Evolutionary conservation across 805 yeast species (phyloP).

Genomic region (Sugiyamaella qingdaonensis): DNA sequence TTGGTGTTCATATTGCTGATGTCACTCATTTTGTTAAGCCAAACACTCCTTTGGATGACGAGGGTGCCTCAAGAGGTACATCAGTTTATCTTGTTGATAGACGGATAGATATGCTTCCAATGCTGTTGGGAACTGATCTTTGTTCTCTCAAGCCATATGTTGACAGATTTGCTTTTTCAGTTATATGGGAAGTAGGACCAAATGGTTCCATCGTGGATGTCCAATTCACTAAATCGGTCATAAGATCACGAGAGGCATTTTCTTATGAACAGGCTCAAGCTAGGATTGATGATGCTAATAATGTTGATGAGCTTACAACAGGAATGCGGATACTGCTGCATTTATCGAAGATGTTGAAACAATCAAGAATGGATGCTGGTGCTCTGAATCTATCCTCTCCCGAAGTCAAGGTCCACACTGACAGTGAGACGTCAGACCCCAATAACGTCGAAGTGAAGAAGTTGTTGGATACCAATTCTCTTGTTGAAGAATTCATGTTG

Average conservation of each 20-base stretch:
- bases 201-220: constrained; percentile 80
- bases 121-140: constrained; percentile 88
- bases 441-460: constrained; percentile 90
- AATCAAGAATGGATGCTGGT: constrained; percentile 86
- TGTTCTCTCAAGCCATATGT: constrained; percentile 95
- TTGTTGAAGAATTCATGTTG: constrained; percentile 98
- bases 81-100: constrained; percentile 96
- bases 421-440: constrained; percentile 95
- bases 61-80: constrained; percentile 96
- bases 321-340: constrained; percentile 80
- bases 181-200: constrained; percentile 88
- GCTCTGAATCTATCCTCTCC: constrained; percentile 97
- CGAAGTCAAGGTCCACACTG: constrained; percentile 95
- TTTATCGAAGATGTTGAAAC: constrained; percentile 80
- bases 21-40: constrained; percentile 97
- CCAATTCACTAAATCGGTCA: constrained; percentile 79
- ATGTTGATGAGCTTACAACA: constrained; percentile 77
- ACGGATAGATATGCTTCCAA: constrained; percentile 97
- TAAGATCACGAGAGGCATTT: constrained; percentile 88
- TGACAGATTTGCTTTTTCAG: constrained; percentile 93
- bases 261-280: constrained; percentile 91
- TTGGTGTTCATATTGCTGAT: constrained; percentile 99
- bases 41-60: constrained; percentile 84
- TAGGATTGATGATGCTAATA: constrained; percentile 73
- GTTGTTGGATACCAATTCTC: constrained; percentile 83